Conservation (phyloP, 306 rosid genomes). For the Malus orientalis region DNA sequence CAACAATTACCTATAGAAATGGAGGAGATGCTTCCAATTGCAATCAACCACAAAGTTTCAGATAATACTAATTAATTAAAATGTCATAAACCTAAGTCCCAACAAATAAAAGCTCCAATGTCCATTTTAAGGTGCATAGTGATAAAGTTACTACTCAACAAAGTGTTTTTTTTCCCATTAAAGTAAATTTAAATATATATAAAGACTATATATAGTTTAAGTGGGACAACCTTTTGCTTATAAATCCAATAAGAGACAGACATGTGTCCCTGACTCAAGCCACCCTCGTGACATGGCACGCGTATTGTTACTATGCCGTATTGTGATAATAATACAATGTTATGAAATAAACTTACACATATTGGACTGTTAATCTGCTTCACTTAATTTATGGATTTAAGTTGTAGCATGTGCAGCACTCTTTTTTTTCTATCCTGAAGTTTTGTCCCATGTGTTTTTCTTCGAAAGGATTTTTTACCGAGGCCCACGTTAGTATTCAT, state of each 20-base stretch:
- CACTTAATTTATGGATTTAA: no score
- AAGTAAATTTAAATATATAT: not conserved
- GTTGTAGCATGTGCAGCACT: no score
- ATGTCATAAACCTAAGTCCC: not conserved
- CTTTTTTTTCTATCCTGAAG: no score
- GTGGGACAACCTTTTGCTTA: not conserved
- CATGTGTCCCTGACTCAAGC: not conserved
- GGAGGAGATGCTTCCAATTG: not conserved
- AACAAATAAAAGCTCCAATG: not conserved
- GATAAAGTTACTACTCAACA: not conserved
- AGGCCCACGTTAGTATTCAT: no score
- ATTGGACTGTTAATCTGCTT: no score
- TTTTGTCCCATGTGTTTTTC: no score
- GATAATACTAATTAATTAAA: not conserved
- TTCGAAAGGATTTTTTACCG: no score
- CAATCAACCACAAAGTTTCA: not conserved
- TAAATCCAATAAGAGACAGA: not conserved
- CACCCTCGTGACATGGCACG: not conserved
- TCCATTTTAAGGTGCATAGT: conserved; percentile 2
- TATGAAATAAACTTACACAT: no score
- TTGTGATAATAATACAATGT: no score
- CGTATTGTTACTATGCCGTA: no score
- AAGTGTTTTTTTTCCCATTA: not conserved
- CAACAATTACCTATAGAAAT: not conserved
- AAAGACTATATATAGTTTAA: no score